Evolutionary conservation across 2,329 filamentous ascomycete species (phyloP).

Genomic region (Massarina eburnea): DNA sequence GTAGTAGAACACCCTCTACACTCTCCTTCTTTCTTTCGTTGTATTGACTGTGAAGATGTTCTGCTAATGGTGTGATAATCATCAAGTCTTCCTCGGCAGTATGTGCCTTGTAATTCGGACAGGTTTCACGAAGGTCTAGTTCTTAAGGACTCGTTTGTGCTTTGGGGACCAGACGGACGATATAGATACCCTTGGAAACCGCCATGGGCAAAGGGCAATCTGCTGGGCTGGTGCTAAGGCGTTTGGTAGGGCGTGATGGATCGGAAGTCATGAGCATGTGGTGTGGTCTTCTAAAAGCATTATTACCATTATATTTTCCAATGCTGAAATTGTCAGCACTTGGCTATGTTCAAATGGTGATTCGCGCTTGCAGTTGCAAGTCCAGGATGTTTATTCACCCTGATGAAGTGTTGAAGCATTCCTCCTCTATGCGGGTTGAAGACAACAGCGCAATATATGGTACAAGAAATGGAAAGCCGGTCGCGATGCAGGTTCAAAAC

Average conservation of each 20-base stretch:
- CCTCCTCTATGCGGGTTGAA: background rate
- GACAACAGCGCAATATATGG: background rate
- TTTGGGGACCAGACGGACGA: conserved; percentile 12
- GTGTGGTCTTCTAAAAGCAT: background rate
- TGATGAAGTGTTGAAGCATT: conserved; percentile 8
- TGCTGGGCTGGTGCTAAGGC: conserved; percentile 29
- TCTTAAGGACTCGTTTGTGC: background rate
- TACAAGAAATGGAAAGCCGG: conserved; percentile 4
- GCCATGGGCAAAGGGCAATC: conserved; percentile 34
- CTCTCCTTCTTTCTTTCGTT: conserved; percentile 6
- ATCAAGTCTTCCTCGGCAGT: too few relatives aligned
- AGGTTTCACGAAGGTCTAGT: background rate
- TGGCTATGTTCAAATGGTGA: too few relatives aligned
- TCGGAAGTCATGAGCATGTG: background rate
- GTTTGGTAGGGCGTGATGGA: background rate
- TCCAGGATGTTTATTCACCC: too few relatives aligned
- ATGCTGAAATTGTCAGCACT: too few relatives aligned
- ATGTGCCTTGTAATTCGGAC: too few relatives aligned
- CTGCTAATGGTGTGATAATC: background rate
- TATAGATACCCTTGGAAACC: conserved; percentile 41
- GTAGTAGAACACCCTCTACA: conserved; percentile 23
- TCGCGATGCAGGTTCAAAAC: too few relatives aligned
- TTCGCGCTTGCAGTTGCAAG: too few relatives aligned
- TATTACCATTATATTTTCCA: background rate
- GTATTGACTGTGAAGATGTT: conserved; percentile 1